Evolutionary conservation across 1,284 basidiomycete species (phyloP), one percentile per base, ranked within the genome.

Genomic region (Cutaneotrichosporon spelunceum): DNA sequence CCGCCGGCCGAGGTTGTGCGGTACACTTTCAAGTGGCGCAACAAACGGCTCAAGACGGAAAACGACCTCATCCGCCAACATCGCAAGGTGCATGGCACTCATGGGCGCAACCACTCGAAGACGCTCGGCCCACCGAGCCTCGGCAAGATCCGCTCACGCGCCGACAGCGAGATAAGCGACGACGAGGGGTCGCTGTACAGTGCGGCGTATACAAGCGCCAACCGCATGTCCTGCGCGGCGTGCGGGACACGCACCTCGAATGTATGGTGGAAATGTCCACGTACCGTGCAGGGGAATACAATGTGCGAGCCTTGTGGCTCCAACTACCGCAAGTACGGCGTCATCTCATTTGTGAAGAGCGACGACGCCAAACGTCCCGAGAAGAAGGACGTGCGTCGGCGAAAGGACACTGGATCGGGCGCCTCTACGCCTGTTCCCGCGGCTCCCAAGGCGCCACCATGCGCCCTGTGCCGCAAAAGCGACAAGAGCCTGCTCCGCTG

Each of bases 211-310:
- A 61, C 56, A 4, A 63, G 58, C 23, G 50, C 56, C 4, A 67
- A 66, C 47, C 69, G 68, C 61, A 61, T 74, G 60, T 59, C 70
- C 44, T 93, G 91, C 75, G 88, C 87, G 44, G 87, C 89, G 7
- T 90, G 91, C 76, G 83, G 87, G 57, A 91, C 86, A 26, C 85
- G 84, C 63, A 88, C 87, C 66, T 89, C 87, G 9, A 84, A 82
- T 53, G 80, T 80, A 4, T 94, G 91, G 93, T 92, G 90, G 90
- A 87, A 89, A 77, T 87, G 90, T 56, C 89, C 90, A 5, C 88
- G 90, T 74, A 86, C 87, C 45, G 83, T 93, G 39, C 64, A 67
- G 50, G 57, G 81, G 82, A 23, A 86, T 84, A 83, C 91, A 50
- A 84, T 93, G 66, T 92, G 91, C 76, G 88, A 92, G 55, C 83